These are phyloP conservation scores for Phytophthora colocasiae DNA, from an alignment of 352 stramenopile species.

Conservation along the genomic window DNA sequence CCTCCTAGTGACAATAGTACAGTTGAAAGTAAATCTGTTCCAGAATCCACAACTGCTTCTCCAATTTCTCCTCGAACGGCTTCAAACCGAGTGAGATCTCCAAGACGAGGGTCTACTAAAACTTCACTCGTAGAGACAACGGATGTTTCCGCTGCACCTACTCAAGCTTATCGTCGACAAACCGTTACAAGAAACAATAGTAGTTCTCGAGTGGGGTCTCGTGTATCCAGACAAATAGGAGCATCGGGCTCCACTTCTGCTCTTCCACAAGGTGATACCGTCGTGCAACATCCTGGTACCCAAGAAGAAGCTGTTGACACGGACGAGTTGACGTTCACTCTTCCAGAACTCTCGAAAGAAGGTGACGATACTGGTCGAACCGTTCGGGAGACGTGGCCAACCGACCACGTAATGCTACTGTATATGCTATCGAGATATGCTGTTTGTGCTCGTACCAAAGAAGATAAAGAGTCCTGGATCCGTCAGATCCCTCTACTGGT, in stretches of 20 bases:
- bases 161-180: constrained; percentile 31
- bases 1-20: neutral
- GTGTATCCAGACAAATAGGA: constrained; percentile 13
- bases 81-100: constrained; percentile 18
- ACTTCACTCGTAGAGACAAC: neutral
- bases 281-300: neutral
- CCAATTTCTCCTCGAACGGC: constrained; percentile 3
- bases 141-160: constrained; percentile 10
- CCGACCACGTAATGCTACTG: constrained; percentile 62
- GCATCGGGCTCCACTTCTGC: constrained; percentile 5
- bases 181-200: constrained; percentile 30
- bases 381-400: constrained; percentile 62
- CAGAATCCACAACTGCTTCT: neutral
- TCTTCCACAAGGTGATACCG: constrained; percentile 12
- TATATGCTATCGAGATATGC: constrained; percentile 58
- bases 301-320: constrained; percentile 29
- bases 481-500: constrained; percentile 88
- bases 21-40: neutral
- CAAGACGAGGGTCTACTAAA: constrained; percentile 6
- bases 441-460: constrained; percentile 61
- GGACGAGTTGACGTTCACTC: constrained; percentile 57
- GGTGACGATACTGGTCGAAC: constrained; percentile 47
- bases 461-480: constrained; percentile 95
- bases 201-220: neutral
- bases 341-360: constrained; percentile 60